Base-by-base conservation (phyloP, 306 rosid species). In the Hippophae gyantsensis region DNA sequence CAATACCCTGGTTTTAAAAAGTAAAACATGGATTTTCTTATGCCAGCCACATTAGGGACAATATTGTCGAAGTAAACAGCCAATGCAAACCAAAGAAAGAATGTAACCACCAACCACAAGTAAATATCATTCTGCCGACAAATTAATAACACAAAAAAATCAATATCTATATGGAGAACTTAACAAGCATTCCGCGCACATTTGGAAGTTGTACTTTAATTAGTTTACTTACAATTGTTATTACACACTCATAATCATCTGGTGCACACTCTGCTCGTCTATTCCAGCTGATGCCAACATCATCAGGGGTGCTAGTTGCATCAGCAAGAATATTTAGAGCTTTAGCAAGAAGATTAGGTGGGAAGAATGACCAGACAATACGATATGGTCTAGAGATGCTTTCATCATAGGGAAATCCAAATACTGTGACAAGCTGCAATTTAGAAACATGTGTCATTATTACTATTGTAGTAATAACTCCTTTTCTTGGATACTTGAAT, bases 1-100 rank as follows among this genome's bases (percentile, higher is more conserved):
- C 96, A 87, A 63, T 90, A 90, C 48, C 80, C 54, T 8, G 89
- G 98, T 26, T 69, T 76, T 48, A 90, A 66, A 67, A 90, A 90
- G 78, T 90, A 87, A 38, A 81, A 70, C 57, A 65, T 60, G 12
- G 96, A 77, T 73, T 83, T 90, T 72, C 96, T 83, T 68, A 90
- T 84, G 64, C 98, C 98, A 57, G 86, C 77, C 42, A 81, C 89
- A 76, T 87, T 85, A 14, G 94, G 97, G 57, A 87, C 72, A 65
- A 90, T 78, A 76, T 90, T 90, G 65, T 87, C 92, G 3, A 90
- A 80, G 86, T 90, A 90, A 66, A 90, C 69, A 56, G 98, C 95
- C 74, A 90, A 78, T 67, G 85, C 11, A 26, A 83, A 76, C 98
- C 98, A 90, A 68, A 87, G 57, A 58, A 82, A 25, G 77, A 87